These are phyloP conservation scores for Pseudogymnoascus sp. DNA, from an alignment of 2,329 filamentous ascomycete species.

Conservation along the genomic window DNA sequence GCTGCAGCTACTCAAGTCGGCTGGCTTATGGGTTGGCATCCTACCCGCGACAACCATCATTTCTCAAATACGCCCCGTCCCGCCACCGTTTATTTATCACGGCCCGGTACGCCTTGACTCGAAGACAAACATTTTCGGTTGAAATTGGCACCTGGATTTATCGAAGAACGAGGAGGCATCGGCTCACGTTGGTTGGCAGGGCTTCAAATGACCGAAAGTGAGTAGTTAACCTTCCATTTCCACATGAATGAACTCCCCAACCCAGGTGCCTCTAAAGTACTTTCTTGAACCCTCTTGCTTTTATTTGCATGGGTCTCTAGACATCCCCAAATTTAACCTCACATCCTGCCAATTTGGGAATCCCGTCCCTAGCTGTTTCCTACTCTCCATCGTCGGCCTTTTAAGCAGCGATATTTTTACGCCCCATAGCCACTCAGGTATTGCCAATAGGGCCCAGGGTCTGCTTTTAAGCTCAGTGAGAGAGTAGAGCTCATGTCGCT, in stretches of 20 bases:
- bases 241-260: not conserved
- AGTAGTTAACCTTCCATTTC: conserved; percentile 5
- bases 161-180: not conserved
- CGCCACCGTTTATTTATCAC: not conserved
- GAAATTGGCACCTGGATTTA: not conserved
- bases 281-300: not conserved
- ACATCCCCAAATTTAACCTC: conserved; percentile 5
- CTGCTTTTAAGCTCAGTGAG: not conserved
- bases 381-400: not conserved
- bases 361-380: not conserved
- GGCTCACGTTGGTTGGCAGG: conserved; percentile 4
- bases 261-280: not conserved
- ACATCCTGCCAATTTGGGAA: not conserved
- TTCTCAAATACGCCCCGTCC: not conserved
- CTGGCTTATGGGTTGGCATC: not conserved
- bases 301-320: conserved; percentile 3
- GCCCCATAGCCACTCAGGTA: not conserved
- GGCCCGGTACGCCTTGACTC: not conserved
- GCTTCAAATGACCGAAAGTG: conserved; percentile 15
- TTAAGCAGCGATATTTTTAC: not conserved
- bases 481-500: not conserved
- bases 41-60: not conserved
- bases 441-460: not conserved
- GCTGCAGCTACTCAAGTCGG: not conserved
- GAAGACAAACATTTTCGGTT: not conserved